Conservation (phyloP, 108 stramenopile genomes). For the Bacterosira constricta region DNA sequence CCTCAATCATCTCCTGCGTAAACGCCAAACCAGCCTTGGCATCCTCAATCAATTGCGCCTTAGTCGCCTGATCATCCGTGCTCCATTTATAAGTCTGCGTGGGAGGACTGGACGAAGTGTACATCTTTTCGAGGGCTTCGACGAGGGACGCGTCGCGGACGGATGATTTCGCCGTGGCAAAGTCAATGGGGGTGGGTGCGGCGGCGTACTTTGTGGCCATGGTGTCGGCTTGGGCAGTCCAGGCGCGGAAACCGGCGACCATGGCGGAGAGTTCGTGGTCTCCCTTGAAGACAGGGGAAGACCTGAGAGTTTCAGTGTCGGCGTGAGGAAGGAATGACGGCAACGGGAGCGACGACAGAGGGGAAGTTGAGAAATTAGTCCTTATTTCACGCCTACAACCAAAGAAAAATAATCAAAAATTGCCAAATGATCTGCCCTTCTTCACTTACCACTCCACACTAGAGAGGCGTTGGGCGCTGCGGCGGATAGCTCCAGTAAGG, state of each 20-base stretch:
- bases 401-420: background rate
- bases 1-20: constrained; percentile 63
- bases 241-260: constrained; percentile 77
- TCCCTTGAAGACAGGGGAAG: constrained; percentile 76
- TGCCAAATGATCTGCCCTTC: background rate
- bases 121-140: constrained; percentile 72
- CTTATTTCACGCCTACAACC: background rate
- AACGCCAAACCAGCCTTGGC: constrained; percentile 66
- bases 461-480: constrained; percentile 47
- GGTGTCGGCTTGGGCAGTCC: constrained; percentile 80
- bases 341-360: background rate
- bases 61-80: constrained; percentile 68
- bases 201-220: constrained; percentile 85
- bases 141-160: constrained; percentile 80
- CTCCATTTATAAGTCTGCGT: constrained; percentile 75
- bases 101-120: constrained; percentile 62
- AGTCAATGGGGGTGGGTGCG: constrained; percentile 81
- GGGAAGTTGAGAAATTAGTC: background rate
- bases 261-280: constrained; percentile 73
- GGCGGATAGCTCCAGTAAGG: constrained; percentile 48
- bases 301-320: constrained; percentile 71
- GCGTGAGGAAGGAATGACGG: background rate
- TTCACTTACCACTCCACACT: constrained; percentile 46
- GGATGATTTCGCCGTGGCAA: constrained; percentile 67
- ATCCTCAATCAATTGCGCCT: constrained; percentile 74